Conservation (phyloP, 805 yeast species). For the Cyberlindnera amylophila region DNA sequence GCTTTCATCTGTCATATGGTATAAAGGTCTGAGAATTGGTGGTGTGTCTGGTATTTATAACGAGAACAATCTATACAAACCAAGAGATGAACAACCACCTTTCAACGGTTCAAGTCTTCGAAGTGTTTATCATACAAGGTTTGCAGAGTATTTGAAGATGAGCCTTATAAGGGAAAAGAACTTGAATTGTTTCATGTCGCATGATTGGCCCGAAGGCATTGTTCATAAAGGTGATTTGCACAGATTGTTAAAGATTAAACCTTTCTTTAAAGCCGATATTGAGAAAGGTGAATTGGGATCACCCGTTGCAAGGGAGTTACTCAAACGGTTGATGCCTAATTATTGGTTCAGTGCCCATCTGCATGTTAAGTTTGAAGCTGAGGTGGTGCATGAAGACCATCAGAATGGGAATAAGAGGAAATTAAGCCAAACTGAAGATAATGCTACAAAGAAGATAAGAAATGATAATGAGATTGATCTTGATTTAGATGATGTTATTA, state of each 20-base stretch:
- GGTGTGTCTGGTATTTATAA: conserved; percentile 87
- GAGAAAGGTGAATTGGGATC: conserved; percentile 62
- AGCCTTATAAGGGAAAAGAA: conserved; percentile 32
- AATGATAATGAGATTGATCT: conserved; percentile 27
- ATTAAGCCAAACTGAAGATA: conserved; percentile 7
- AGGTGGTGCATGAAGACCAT: conserved; percentile 34
- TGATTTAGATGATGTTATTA: conserved; percentile 12
- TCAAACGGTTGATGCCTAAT: conserved; percentile 53
- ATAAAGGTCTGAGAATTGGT: conserved; percentile 68
- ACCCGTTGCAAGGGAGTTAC: conserved; percentile 54
- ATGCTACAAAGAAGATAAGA: conserved; percentile 11
- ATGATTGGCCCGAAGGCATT: conserved; percentile 93
- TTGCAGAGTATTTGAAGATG: conserved; percentile 54
- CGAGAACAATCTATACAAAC: conserved; percentile 40
- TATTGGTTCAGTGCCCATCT: conserved; percentile 90
- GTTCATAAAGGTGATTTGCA: conserved; percentile 58
- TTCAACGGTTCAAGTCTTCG: conserved; percentile 43
- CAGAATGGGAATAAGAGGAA: conserved; percentile 11
- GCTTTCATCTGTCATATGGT: conserved; percentile 68
- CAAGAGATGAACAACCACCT: conserved; percentile 45
- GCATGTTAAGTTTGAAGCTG: conserved; percentile 70
- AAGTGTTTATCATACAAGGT: conserved; percentile 67
- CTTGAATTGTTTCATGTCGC: conserved; percentile 64
- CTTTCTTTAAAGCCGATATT: conserved; percentile 65
- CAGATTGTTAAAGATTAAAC: conserved; percentile 52